These are phyloP conservation scores for Henningerozyma blattae DNA, from an alignment of 805 yeast genomes.

Conservation along the genomic window DNA sequence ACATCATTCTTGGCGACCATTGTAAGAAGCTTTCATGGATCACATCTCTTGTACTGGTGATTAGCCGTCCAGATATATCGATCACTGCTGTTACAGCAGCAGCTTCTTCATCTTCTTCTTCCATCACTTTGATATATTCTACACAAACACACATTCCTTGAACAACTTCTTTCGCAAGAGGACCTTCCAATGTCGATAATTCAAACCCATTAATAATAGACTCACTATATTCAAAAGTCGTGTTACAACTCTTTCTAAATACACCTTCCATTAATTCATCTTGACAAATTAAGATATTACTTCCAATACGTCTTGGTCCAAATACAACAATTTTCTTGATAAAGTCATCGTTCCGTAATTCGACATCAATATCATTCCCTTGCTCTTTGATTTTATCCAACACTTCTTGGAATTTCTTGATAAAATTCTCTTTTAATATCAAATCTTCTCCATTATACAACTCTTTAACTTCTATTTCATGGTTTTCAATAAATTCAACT, in stretches of 20 bases:
- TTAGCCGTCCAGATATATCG: constrained; percentile 57
- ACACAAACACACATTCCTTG: constrained; percentile 63
- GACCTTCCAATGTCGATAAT: constrained; percentile 73
- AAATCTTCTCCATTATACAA: constrained; percentile 7
- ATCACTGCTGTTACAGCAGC: constrained; percentile 24
- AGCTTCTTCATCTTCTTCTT: constrained; percentile 13
- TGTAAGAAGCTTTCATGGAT: constrained; percentile 60
- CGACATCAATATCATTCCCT: constrained; percentile 7
- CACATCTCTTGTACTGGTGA: constrained; percentile 58
- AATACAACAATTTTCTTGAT: constrained; percentile 42
- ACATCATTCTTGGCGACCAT: constrained; percentile 81
- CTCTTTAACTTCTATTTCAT: constrained; percentile 32
- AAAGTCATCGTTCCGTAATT: constrained; percentile 16
- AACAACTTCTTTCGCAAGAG: constrained; percentile 75
- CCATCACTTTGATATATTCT: constrained; percentile 26
- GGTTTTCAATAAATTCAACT: constrained; percentile 35
- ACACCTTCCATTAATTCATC: constrained; percentile 26
- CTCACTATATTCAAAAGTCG: constrained; percentile 37
- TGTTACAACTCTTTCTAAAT: constrained; percentile 7
- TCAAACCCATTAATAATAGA: constrained; percentile 76
- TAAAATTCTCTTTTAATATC: constrained; percentile 18
- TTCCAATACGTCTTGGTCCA: constrained; percentile 69
- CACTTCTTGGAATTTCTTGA: constrained; percentile 21
- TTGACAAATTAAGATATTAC: constrained; percentile 51
- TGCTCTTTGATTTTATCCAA: constrained; percentile 19